phyloP scores from a whole-genome alignment of 2,329 filamentous ascomycete genomes.

The Colletotrichum higginsianum region DNA sequence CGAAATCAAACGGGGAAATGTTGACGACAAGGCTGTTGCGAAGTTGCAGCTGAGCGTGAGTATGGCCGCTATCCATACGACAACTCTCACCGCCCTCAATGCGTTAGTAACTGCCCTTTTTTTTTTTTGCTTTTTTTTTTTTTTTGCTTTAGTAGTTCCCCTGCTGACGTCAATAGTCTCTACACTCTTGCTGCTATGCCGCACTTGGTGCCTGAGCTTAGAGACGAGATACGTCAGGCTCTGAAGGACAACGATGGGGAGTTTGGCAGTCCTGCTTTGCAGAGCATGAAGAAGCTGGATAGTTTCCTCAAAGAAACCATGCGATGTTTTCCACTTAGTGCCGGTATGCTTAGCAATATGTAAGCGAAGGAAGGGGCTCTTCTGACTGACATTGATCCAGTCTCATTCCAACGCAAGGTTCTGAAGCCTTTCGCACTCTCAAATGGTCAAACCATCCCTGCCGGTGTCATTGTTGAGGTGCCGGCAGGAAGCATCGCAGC shows the following conservation, averaged over 20 bases:
- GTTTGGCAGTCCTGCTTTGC: conserved; percentile 52
- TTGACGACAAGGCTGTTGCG: conserved; percentile 55
- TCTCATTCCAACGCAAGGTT: conserved; percentile 66
- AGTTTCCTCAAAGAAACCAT: conserved; percentile 58
- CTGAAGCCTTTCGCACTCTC: conserved; percentile 66
- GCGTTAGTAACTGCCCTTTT: conserved; percentile 48
- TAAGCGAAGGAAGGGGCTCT: background rate
- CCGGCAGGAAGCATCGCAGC: conserved; percentile 54
- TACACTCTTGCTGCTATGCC: conserved; percentile 67
- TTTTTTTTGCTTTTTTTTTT: too few species aligned
- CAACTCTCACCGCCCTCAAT: conserved; percentile 60
- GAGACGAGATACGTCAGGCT: conserved; percentile 63
- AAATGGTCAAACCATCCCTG: conserved; percentile 65
- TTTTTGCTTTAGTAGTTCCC: too few species aligned
- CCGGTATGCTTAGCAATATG: conserved; percentile 49
- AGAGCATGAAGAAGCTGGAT: conserved; percentile 57
- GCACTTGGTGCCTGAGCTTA: conserved; percentile 64
- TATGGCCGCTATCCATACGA: conserved; percentile 68
- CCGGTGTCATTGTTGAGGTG: conserved; percentile 60
- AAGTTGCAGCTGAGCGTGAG: conserved; percentile 59
- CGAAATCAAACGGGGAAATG: conserved; percentile 49
- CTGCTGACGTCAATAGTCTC: conserved; percentile 51
- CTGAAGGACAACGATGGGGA: conserved; percentile 54
- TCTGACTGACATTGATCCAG: conserved; percentile 44
- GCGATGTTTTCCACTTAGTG: conserved; percentile 49